Evolutionary conservation across 2,329 filamentous ascomycete species (phyloP).

Genomic region (Sclerotinia glacialis): DNA sequence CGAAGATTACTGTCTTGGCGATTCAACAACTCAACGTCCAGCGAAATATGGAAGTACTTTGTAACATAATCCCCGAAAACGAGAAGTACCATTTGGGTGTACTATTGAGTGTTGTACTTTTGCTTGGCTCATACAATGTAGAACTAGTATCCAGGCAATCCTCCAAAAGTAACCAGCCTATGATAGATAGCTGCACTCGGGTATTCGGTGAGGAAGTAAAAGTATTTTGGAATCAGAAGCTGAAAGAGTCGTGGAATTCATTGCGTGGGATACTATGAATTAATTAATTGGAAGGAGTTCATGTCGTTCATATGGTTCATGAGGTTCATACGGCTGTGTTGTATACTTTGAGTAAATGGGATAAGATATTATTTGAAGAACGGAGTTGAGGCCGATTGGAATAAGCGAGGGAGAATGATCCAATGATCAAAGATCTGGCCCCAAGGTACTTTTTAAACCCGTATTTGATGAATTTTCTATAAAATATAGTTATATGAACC

Average conservation of each 20-base stretch:
- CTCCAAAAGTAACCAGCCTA: neutral
- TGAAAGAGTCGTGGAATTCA: neutral
- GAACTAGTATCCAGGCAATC: neutral
- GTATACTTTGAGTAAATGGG: neutral
- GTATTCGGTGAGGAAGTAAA: neutral
- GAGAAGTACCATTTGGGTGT: slow-evolving; percentile 10
- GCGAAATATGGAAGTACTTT: neutral
- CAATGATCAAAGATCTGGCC: too few species aligned
- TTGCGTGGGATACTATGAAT: neutral
- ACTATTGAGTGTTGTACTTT: slow-evolving; percentile 15
- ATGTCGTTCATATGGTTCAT: too few species aligned
- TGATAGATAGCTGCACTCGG: neutral
- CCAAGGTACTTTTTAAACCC: too few species aligned
- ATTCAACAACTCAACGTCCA: slow-evolving; percentile 22
- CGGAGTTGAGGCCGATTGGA: neutral
- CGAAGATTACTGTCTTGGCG: slow-evolving; percentile 13
- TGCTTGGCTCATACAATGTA: slow-evolving; percentile 17
- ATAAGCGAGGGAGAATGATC: neutral
- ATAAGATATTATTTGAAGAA: neutral
- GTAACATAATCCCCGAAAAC: slow-evolving; percentile 1
- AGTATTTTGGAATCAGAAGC: neutral
- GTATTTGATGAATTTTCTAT: too few species aligned
- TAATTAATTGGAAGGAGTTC: neutral
- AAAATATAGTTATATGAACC: too few species aligned
- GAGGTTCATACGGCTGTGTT: neutral